Percentiles rank a stretch among this genome's conserved stretches.
Conservation (phyloP, 2,329 filamentous ascomycete species). For the Macrophomina pseudophaseolina region DNA sequence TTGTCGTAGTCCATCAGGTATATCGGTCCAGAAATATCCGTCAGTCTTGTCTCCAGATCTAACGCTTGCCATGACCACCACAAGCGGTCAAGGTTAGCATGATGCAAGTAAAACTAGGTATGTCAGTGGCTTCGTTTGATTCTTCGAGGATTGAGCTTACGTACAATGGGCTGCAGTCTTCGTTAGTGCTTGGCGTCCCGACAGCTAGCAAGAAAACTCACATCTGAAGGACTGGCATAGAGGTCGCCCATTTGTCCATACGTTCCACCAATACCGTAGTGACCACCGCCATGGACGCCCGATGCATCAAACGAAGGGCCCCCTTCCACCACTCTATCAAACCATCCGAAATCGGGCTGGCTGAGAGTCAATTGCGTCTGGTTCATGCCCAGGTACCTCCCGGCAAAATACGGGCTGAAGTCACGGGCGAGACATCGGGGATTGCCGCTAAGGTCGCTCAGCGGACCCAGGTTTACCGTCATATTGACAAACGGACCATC, state of each 20-base stretch:
- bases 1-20: constrained; percentile 26
- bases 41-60: constrained; percentile 42
- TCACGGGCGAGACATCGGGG: constrained; percentile 48
- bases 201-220: neutral
- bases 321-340: constrained; percentile 32
- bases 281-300: constrained; percentile 54
- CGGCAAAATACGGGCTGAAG: constrained; percentile 33
- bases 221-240: constrained; percentile 11
- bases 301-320: constrained; percentile 37
- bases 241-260: constrained; percentile 13
- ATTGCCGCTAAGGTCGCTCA: constrained; percentile 39
- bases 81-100: constrained; percentile 54
- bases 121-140: neutral
- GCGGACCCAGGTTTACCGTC: constrained; percentile 55
- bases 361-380: constrained; percentile 26
- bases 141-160: neutral
- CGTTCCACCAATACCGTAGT: constrained; percentile 49
- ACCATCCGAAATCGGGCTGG: constrained; percentile 27
- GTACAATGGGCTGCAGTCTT: constrained; percentile 46
- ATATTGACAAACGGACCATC: constrained; percentile 58
- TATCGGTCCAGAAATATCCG: constrained; percentile 29
- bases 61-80: constrained; percentile 60
- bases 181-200: constrained; percentile 53
- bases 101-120: constrained; percentile 43
- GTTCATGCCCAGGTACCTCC: constrained; percentile 29